Evolutionary conservation across 768 basidiomycete genomes (phyloP), one percentile per base, ranked within the genome.

Genomic region (Russula compacta): DNA sequence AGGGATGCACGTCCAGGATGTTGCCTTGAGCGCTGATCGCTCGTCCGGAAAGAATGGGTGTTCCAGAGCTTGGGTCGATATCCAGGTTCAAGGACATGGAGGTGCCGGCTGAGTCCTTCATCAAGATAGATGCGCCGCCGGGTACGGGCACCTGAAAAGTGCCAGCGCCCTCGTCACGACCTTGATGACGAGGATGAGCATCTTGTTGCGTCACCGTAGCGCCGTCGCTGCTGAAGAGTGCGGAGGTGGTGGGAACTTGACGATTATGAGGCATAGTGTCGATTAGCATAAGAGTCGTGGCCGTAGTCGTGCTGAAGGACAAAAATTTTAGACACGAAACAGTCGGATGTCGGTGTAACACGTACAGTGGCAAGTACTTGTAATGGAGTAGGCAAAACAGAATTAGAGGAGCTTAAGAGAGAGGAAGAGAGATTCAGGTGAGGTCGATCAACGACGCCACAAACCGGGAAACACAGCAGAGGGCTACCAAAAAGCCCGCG

Each of bases 361-460:
- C 52, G 8, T 24, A 63, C 51, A 14, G 8, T 48, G 35, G 10
- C n/a, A 47, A 15, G 11, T 52, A 11, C 36, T 48, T 21, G 51
- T 54, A 15, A n/a, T 36, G 52, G 15, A 19, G 35, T 3, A 29
- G 9, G 9, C n/a, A 4, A 38, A 5, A 7, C 19, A 36, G 21
- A 32, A 17, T 35, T 21, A 40, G 15, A 19, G 10, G 21, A 46
- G 35, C 15, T 24, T 57, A 29, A 40, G 44, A 29, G 32, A 47
- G 24, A 49, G 24, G 10, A 17, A 17, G 2, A 29, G 49, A 32
- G 24, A 54, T 4, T 15, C 33, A 24, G 46, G 6, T 36, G 19
- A 24, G 52, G 61, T 63, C 61, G 61, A 58, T 63, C 61, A 0
- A 63, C 61, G 57, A 63, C 61, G 61, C 61, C 61, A 49, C 61